These are phyloP conservation scores for Zarea fungicola DNA, from an alignment of 2,329 filamentous ascomycete species.

Conservation along the genomic window DNA sequence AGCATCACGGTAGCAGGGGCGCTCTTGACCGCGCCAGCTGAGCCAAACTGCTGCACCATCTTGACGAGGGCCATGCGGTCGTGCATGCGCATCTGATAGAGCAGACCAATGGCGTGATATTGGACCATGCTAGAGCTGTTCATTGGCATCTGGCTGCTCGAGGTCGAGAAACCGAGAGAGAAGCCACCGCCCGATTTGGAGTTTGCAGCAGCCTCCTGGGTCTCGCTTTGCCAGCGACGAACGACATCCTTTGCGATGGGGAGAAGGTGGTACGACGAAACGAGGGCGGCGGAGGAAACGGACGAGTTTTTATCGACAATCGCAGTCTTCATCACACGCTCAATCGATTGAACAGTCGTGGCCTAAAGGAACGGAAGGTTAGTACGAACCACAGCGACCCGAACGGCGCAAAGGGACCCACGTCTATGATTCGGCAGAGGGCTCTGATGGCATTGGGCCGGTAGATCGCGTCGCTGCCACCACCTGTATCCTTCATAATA, in stretches of 20 bases:
- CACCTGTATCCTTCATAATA: constrained; percentile 98
- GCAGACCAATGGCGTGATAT: constrained; percentile 93
- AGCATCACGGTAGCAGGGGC: constrained; percentile 89
- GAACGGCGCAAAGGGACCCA: constrained; percentile 41
- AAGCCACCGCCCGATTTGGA: constrained; percentile 86
- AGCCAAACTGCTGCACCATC: constrained; percentile 99
- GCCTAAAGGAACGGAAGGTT: constrained; percentile 49
- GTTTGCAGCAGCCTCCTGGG: constrained; percentile 89
- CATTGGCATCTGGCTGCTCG: constrained; percentile 67
- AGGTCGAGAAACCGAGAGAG: constrained; percentile 83
- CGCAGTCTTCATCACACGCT: constrained; percentile 96
- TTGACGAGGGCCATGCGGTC: constrained; percentile 98
- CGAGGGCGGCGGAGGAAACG: constrained; percentile 89
- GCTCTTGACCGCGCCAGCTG: constrained; percentile 87
- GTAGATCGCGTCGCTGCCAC: constrained; percentile 89
- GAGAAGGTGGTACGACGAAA: constrained; percentile 96
- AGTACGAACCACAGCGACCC: constrained; percentile 15
- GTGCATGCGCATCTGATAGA: constrained; percentile 97
- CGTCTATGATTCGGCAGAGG: constrained; percentile 93
- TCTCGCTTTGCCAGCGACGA: constrained; percentile 96
- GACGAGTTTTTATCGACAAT: constrained; percentile 99
- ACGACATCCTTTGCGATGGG: constrained; percentile 95
- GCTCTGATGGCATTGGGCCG: constrained; percentile 94
- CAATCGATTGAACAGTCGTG: constrained; percentile 93
- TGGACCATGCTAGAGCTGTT: constrained; percentile 97